Base-by-base conservation (phyloP, 352 stramenopile genomes). In the Albugo laibachii region DNA sequence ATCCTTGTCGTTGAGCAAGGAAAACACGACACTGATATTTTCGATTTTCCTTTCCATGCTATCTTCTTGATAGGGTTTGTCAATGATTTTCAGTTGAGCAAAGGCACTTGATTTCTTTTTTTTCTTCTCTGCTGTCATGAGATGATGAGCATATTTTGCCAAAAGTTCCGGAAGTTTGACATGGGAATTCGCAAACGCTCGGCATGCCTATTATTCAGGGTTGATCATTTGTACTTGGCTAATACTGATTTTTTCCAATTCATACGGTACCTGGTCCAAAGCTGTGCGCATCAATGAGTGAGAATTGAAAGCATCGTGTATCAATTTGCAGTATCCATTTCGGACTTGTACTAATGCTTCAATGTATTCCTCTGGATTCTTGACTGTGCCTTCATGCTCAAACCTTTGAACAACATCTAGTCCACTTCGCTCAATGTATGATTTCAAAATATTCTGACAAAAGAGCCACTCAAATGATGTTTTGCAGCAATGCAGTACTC, bases 1-100 rank as follows among this genome's bases (percentile, higher is more conserved):
- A 49, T 91, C 78, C 52, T 91, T 91, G 63, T 91, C 78, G 27
- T 91, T 75, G 41, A 91, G 81, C n/a, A 91, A 59, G 45, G 75
- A 87, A 50, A 91, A 91, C 16, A 91, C 78, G 34, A 88, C 64
- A 12, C 75, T 65, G 19, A 88, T 77, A 36, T 77, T 80, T 42
- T 85, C 70, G 41, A 91, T 81, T 54, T 84, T 86, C 34, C 68
- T 65, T 41, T 91, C 78, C 27, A 88, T 48, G 18, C 49, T 68
- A 24, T 80, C 75, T 37, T 82, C 75, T 31, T 55, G 12, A 16
- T 36, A 14, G 56, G 56, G 41, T 49, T 61, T 40, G 49, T 58
- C 10, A 44, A 37, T 8, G 31, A 38, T 3, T 31, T 31, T 31
- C 24, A 31, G 24, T 45, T 54, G 15, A 54, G 49, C 11, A 54